Conservation (phyloP, 306 rosid genomes). For the Trifolium pratense region DNA sequence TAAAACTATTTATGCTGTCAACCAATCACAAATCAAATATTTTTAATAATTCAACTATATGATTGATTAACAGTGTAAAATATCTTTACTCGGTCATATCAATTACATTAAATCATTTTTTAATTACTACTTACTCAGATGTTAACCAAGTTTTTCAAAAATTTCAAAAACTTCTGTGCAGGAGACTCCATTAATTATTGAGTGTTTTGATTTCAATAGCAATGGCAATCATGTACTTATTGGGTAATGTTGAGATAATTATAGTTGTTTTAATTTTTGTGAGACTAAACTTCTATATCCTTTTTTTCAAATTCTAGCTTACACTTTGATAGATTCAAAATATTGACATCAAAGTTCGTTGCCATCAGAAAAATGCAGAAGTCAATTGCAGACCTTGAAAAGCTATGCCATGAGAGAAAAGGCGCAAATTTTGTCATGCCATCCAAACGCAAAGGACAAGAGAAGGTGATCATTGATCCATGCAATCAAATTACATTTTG, state of each 20-base stretch:
- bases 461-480: constrained; percentile 59
- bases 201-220: constrained; percentile 92
- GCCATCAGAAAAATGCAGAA: constrained; percentile 66
- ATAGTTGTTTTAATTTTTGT: constrained; percentile 14
- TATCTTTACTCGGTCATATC: neutral
- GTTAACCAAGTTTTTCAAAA: constrained; percentile 11
- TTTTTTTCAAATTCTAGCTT: neutral
- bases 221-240: constrained; percentile 74
- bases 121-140: constrained; percentile 11
- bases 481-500: constrained; percentile 12
- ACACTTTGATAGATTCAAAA: constrained; percentile 4
- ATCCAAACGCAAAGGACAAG: constrained; percentile 50
- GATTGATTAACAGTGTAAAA: too few relatives aligned
- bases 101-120: neutral
- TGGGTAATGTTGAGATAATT: constrained; percentile 56
- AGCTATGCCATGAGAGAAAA: constrained; percentile 50
- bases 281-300: neutral
- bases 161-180: constrained; percentile 33
- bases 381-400: constrained; percentile 75
- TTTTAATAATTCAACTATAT: too few relatives aligned
- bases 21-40: neutral
- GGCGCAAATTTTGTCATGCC: constrained; percentile 59
- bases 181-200: constrained; percentile 80
- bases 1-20: neutral
- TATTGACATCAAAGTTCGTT: constrained; percentile 27